Base-by-base conservation (phyloP, 257 asterid species). In the Mentha longifolia region DNA sequence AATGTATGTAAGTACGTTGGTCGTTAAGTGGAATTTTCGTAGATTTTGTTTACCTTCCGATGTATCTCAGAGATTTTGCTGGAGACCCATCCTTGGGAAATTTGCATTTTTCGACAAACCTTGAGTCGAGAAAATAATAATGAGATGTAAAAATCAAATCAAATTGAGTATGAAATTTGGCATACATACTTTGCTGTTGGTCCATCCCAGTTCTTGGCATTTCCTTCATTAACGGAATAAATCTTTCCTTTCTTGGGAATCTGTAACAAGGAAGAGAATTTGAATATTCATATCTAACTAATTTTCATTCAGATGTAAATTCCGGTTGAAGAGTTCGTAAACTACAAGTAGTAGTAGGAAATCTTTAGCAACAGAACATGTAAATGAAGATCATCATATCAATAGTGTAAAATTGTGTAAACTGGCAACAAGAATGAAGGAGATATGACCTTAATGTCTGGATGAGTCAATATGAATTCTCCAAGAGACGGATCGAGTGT, bases 401-500 rank as follows among this genome's bases (percentile, higher is more conserved):
- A 5, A 5, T 5, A 35, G 39, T 35, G 6, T 12, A 43, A 66
- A 52, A 5, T 5, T 31, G 11, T 15, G 13, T 49, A 33, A 11
- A 68, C 33, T 28, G 58, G 39, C 30, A 77, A 64, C 31, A 19
- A 15, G 22, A 68, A 58, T 49, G 46, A 68, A 47, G 52, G 62
- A 64, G 61, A 39, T 69, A 11, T 52, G 74, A 94, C 98, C 98
- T 88, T 89, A 45, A 94, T 89, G 78, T 91, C 83, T n/a, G 99
- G 88, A 84, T 94, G 99, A 75, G 99, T 94, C 80, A 92, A 67
- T 73, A 95, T 90, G 89, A 95, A 95, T 77, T 95, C 99, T 67
- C 98, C 99, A 13, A 92, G 95, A 69, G 98, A 91, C 28, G 99
- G 99, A 71, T 95, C 99, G 58, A 95, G 96, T 17, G 99, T 92